Base-by-base conservation (phyloP, 140 eudicot genomes). In the Bidens hawaiensis region DNA sequence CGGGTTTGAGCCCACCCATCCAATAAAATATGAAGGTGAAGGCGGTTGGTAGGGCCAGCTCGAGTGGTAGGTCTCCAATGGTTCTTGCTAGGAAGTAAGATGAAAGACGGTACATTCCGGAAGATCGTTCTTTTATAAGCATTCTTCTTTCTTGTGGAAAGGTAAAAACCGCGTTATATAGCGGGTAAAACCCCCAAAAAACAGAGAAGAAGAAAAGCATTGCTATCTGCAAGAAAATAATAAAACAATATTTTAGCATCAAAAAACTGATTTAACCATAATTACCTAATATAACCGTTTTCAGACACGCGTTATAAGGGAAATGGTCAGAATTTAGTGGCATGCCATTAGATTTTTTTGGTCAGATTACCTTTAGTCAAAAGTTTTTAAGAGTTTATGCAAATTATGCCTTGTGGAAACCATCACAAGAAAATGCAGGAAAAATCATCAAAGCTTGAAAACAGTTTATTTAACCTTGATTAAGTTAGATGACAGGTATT, bases 101-200 rank as follows among this genome's bases (percentile, higher is more conserved):
- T 33, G 99, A 91, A 51, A 91, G 96, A 25, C 85, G 96, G 82
- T 93, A 93, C 99, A 93, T 93, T 50, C 99, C 96, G 1, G 99
- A 93, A 58, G 99, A 80, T 27, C 96, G 40, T 74, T 93, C 99
- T 71, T 93, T 93, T 76, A 93, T 88, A 21, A 93, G 87, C 94
- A 86, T 93, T 26, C 77, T 67, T 65, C 99, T 51, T 79, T 93
- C 99, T 88, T 88, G 99, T 5, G 99, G 99, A 33, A 93, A 93
- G 4, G 99, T 88, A 75, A 93, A 93, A 64, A 88, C 96, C 0
- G 99, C 99, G 30, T 93, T 93, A 74, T 93, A 93, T 2, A 93
- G 78, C 17, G 99, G 99, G 87, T 93, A 93, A 78, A 93, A 93
- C 5, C 99, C 96, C 99, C 99, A 93, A 60, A 93, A 93, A 17